phyloP scores from a whole-genome alignment of 352 stramenopile genomes.

The Globisporangium irregulare region DNA sequence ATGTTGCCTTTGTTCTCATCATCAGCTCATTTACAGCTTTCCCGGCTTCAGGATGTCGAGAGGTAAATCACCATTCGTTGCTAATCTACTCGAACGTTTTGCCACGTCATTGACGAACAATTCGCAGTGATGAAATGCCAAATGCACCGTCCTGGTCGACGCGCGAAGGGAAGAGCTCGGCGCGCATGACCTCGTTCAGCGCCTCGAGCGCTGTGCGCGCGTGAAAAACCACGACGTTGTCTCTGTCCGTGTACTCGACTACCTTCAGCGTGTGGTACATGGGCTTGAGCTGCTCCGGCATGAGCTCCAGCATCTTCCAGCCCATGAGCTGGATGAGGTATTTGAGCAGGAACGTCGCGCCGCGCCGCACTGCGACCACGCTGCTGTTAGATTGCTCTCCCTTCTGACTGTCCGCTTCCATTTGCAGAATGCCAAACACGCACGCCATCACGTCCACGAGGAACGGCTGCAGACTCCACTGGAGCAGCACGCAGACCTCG shows the following conservation, averaged over 20 bases:
- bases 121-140: constrained; percentile 46
- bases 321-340: constrained; percentile 77
- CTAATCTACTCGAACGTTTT: not conserved
- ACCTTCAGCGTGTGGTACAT: constrained; percentile 80
- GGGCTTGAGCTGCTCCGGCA: constrained; percentile 64
- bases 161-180: constrained; percentile 60
- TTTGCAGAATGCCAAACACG: constrained; percentile 74
- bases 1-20: not conserved
- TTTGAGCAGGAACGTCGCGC: constrained; percentile 73
- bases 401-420: constrained; percentile 36
- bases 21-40: not conserved
- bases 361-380: constrained; percentile 62
- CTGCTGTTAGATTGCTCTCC: constrained; percentile 12
- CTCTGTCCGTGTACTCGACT: constrained; percentile 54
- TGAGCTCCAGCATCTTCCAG: constrained; percentile 69
- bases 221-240: constrained; percentile 70
- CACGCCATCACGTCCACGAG: constrained; percentile 72
- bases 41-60: not conserved
- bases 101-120: constrained; percentile 27
- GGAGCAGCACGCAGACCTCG: constrained; percentile 72
- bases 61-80: not conserved
- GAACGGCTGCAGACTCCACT: constrained; percentile 74
- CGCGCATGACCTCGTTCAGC: constrained; percentile 66
- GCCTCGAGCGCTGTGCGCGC: constrained; percentile 45
- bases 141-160: constrained; percentile 34